phyloP scores from a whole-genome alignment of 495 filamentous ascomycete genomes.

The Penicillium desertorum region DNA sequence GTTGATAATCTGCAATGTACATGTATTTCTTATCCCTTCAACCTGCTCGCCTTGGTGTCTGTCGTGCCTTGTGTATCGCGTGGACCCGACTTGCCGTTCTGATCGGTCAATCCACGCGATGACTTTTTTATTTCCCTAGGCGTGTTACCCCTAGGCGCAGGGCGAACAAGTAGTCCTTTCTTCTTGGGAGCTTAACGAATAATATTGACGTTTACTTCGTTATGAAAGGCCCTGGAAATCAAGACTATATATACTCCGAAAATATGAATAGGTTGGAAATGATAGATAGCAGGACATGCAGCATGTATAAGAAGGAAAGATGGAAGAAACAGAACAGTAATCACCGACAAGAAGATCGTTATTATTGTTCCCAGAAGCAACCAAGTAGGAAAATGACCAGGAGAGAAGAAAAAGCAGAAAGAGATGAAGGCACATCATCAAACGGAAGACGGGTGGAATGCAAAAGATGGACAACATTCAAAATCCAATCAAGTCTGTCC shows the following conservation, averaged over 20 bases:
- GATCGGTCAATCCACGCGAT: neutral
- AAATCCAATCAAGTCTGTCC: conserved; percentile 6
- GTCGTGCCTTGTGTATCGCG: neutral
- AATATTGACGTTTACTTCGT: neutral
- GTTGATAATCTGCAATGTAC: neutral
- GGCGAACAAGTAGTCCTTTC: neutral
- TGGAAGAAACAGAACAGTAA: neutral
- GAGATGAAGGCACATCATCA: neutral
- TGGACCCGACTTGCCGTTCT: neutral
- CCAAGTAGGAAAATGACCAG: conserved; percentile 1
- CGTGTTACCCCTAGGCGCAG: neutral
- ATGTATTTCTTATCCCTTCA: neutral
- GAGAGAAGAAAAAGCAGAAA: neutral
- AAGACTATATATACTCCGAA: conserved; percentile 1
- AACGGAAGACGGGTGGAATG: neutral
- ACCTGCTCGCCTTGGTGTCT: neutral
- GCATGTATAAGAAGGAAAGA: neutral
- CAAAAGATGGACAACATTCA: neutral
- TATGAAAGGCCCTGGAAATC: conserved; percentile 4
- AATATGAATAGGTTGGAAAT: neutral
- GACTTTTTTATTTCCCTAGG: neutral
- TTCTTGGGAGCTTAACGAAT: conserved; percentile 15
- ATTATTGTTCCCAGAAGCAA: conserved; percentile 2
- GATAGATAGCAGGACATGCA: conserved; percentile 11
- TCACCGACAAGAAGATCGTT: neutral